A percentile compares a stretch with the other conserved stretches of the same genome.
Conservation (phyloP, 306 rosid species). For the Acacia melanoxylon region DNA sequence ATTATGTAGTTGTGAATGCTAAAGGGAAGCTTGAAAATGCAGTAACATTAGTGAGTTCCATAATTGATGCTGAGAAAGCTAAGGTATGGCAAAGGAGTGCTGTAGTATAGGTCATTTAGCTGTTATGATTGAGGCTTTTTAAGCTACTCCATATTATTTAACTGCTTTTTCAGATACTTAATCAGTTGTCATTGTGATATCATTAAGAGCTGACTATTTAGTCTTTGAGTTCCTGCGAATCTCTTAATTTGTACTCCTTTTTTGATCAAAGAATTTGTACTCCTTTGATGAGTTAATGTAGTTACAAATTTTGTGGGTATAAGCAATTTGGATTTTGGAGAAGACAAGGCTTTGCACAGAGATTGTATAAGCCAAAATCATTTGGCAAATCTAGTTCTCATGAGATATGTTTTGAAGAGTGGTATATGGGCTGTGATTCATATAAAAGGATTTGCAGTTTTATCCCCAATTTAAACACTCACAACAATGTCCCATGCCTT, state of each 20-base stretch:
- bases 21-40: conserved; percentile 84
- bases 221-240: neutral
- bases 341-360: neutral
- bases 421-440: neutral
- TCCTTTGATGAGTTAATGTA: neutral
- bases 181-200: neutral
- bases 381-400: neutral
- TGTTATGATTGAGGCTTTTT: neutral
- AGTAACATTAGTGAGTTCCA: conserved; percentile 68
- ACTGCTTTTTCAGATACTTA: neutral
- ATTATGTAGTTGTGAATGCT: conserved; percentile 85
- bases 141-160: conserved; percentile 11
- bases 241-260: neutral
- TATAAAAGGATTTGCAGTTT: neutral
- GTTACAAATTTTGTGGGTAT: neutral
- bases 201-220: neutral
- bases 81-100: conserved; percentile 74
- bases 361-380: neutral
- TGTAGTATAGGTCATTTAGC: conserved; percentile 38
- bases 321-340: neutral
- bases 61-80: conserved; percentile 89
- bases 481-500: neutral
- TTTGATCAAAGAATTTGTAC: no score
- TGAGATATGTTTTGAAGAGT: neutral
- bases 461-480: neutral